Evolutionary conservation across 805 yeast species (phyloP), one percentile per base, ranked within the genome.

Genomic region (Yarrowia divulgata): DNA sequence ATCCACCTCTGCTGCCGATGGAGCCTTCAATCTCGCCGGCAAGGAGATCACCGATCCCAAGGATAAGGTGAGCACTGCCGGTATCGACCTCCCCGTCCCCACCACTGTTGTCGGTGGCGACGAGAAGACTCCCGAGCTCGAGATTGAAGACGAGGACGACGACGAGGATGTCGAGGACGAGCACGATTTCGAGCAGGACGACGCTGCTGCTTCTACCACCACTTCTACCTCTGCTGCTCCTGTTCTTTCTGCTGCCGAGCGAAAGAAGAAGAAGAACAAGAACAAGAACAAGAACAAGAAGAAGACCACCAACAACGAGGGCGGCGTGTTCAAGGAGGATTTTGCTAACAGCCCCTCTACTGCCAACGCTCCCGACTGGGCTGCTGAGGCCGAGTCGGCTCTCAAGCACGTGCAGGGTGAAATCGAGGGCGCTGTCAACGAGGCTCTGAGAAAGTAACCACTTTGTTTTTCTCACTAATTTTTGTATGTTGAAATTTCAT

Each of bases 371-470:
- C 68, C 55, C 23, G 68, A 63, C 18, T 63, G 68, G 68, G 68
- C 68, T 37, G 57, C 68, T 29, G 68, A 63, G 57, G 68, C 68
- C 18, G 68, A 63, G 57, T 63, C 68, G 19, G 68, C 68, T n/a
- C 13, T 63, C 29, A 49, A 63, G 57, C 68, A 63, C 45, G 57
- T 63, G 37, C 68, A 63, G 68, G 68, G 68, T 18, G 68, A 63
- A 48, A 49, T 63, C 39, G 68, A 63, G 48, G 55, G 57, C 16
- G 57, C 68, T 63, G 68, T 63, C 39, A 49, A 23, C 29, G 68
- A 63, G 48, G 68, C 68, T 29, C 46, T 63, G 45, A 48, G 48
- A 63, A 46, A 63, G 68, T 48, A 63, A 23, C 39, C 46, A 8
- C 29, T 63, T 48, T 63, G 66, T 45, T 60, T 29, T 32, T 60